A percentile compares a stretch with the other conserved stretches of the same genome.
phyloP scores from a whole-genome alignment of 2,329 filamentous ascomycete species.

The Periconia sp. region DNA sequence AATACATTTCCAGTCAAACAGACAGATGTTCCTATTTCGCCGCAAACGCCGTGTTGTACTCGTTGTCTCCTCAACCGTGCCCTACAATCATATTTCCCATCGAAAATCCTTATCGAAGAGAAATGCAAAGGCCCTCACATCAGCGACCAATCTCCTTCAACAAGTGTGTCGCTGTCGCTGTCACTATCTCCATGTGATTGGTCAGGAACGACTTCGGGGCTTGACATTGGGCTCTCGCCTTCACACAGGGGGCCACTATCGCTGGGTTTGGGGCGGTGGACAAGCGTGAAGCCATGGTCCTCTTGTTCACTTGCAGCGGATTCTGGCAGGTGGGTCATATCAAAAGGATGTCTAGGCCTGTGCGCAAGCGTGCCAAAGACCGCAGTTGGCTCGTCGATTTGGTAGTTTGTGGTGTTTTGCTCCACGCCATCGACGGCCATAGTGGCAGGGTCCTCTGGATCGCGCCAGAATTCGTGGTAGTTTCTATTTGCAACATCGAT shows the following conservation, averaged over 20 bases:
- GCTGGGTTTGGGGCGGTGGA: conserved; percentile 13
- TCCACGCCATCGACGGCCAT: neutral
- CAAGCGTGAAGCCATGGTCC: conserved; percentile 24
- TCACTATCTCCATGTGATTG: neutral
- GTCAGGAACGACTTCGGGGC: neutral
- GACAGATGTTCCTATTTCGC: too few relatives aligned
- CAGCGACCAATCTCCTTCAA: neutral
- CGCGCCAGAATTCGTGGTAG: neutral
- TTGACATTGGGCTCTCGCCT: neutral
- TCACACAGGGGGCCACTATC: neutral
- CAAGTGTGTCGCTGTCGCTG: neutral
- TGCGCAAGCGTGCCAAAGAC: conserved; percentile 11
- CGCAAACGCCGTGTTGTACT: too few relatives aligned
- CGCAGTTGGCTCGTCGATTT: neutral
- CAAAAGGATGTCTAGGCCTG: conserved; percentile 1
- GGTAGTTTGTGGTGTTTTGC: neutral
- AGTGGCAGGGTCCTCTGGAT: conserved; percentile 4
- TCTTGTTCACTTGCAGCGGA: neutral
- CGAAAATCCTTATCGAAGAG: too few relatives aligned
- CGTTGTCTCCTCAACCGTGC: too few relatives aligned
- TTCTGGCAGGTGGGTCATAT: neutral
- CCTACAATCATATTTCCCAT: too few relatives aligned
- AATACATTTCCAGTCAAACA: too few relatives aligned
- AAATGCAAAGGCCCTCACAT: neutral
- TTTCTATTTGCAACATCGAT: neutral